Conservation (phyloP, 2,329 filamentous ascomycete species). For the Colletotrichum trifolii region DNA sequence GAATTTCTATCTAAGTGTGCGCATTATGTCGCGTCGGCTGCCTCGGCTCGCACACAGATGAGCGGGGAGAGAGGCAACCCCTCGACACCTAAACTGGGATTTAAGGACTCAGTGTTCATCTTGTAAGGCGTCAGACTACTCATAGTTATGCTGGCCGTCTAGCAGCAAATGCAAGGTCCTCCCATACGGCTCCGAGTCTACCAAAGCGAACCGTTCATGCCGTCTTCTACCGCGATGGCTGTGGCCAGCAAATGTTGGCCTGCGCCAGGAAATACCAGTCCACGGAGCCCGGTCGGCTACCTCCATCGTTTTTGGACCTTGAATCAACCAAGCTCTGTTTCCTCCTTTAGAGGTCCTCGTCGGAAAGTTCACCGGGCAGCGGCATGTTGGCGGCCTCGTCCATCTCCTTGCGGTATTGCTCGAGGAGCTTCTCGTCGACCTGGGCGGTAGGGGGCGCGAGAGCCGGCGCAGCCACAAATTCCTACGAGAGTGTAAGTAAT, state of each 20-base stretch:
- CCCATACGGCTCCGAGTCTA: conserved; percentile 33
- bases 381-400: conserved; percentile 80
- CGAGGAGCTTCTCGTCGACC: conserved; percentile 86
- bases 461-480: conserved; percentile 95
- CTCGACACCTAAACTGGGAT: conserved; percentile 19
- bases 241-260: conserved; percentile 23
- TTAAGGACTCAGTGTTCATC: conserved; percentile 34
- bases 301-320: conserved; percentile 13
- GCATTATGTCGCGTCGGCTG: conserved; percentile 18
- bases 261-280: conserved; percentile 33
- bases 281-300: conserved; percentile 20
- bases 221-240: conserved; percentile 33
- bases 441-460: conserved; percentile 92
- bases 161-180: conserved; percentile 34
- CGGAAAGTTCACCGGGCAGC: conserved; percentile 94
- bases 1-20: conserved; percentile 32
- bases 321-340: conserved; percentile 17
- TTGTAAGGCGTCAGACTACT: conserved; percentile 37
- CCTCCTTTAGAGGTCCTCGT: conserved; percentile 68
- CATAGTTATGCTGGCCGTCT: conserved; percentile 35
- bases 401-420: conserved; percentile 91
- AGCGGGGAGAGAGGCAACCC: conserved; percentile 9
- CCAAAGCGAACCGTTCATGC: conserved; percentile 31
- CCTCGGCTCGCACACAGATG: conserved; percentile 11
- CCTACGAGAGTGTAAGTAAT: conserved; percentile 61